phyloP scores from a whole-genome alignment of 129 eudicot species.

The Oenanthe sinensis region DNA sequence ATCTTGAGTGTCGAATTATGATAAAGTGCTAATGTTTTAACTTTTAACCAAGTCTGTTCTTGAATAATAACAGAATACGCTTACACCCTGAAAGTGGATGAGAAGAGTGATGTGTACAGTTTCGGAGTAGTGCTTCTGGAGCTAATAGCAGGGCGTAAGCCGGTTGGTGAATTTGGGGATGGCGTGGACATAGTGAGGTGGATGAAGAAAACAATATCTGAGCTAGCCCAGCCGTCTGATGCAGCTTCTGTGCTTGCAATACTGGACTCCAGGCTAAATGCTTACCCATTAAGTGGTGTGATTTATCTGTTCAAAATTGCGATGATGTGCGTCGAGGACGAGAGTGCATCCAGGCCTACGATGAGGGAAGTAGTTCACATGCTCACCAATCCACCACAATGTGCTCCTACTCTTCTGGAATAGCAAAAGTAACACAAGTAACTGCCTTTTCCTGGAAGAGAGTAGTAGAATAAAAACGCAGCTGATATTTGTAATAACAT shows the following conservation, averaged over 20 bases:
- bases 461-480: not conserved
- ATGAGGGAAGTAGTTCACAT: slow-evolving; percentile 92
- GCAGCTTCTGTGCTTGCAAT: slow-evolving; percentile 59
- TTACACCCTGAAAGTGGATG: slow-evolving; percentile 81
- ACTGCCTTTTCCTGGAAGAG: not conserved
- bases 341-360: slow-evolving; percentile 62
- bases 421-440: not conserved
- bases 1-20: no score
- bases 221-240: slow-evolving; percentile 54
- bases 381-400: slow-evolving; percentile 60
- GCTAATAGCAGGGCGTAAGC: slow-evolving; percentile 70
- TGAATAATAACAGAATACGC: slow-evolving; percentile 53
- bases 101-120: slow-evolving; percentile 90
- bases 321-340: slow-evolving; percentile 83
- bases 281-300: slow-evolving; percentile 43
- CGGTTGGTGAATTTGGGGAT: slow-evolving; percentile 89
- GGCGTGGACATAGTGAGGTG: slow-evolving; percentile 95
- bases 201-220: slow-evolving; percentile 56
- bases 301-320: slow-evolving; percentile 73
- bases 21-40: not conserved
- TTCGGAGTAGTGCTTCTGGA: slow-evolving; percentile 87
- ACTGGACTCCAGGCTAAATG: slow-evolving; percentile 68
- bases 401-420: slow-evolving; percentile 18
- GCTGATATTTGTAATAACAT: not conserved
- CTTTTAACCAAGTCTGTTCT: not conserved